A percentile compares a stretch with the other conserved stretches of the same genome.
Conservation (phyloP, 1,284 basidiomycete genomes). For the Bondarzewia mesenterica region DNA sequence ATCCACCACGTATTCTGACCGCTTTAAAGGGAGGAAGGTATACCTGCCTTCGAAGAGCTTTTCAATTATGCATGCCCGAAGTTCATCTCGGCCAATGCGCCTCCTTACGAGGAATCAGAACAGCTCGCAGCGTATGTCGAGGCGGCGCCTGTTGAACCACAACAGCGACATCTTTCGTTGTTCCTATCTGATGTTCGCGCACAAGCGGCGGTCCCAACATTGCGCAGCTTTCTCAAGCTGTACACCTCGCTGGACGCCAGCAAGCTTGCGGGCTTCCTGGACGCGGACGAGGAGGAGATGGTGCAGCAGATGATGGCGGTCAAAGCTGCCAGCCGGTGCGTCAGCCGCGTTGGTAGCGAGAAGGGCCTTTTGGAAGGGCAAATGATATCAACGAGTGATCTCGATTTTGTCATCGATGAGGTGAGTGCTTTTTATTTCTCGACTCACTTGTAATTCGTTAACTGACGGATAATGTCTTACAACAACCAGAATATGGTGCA, state of each 20-base stretch:
- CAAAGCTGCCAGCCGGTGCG: conserved; percentile 79
- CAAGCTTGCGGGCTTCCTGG: conserved; percentile 89
- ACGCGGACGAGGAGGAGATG: conserved; percentile 88
- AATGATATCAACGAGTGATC: conserved; percentile 83
- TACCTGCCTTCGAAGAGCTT: conserved; percentile 87
- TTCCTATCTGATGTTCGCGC: conserved; percentile 79
- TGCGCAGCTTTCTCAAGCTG: conserved; percentile 89
- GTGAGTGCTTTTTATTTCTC: conserved; percentile 33
- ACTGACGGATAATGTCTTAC: conserved; percentile 2
- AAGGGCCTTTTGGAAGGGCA: conserved; percentile 78
- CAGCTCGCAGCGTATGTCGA: conserved; percentile 51
- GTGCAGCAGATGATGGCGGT: conserved; percentile 96
- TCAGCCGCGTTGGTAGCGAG: conserved; percentile 46
- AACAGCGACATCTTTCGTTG: conserved; percentile 76
- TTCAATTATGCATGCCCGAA: conserved; percentile 94
- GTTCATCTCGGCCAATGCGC: conserved; percentile 92
- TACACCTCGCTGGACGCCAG: conserved; percentile 91
- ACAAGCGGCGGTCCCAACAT: conserved; percentile 73
- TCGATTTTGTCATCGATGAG: conserved; percentile 93
- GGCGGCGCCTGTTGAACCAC: conserved; percentile 57
- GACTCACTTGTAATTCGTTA: too few relatives aligned
- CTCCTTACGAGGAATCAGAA: conserved; percentile 81
- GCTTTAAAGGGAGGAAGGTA: conserved; percentile 52
- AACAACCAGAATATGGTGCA: conserved; percentile 80
- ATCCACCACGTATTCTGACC: neutral